Percentiles rank a stretch among this genome's conserved stretches.
Evolutionary conservation across 1,284 basidiomycete species (phyloP).

Genomic region (Anthracocystis setariae): DNA sequence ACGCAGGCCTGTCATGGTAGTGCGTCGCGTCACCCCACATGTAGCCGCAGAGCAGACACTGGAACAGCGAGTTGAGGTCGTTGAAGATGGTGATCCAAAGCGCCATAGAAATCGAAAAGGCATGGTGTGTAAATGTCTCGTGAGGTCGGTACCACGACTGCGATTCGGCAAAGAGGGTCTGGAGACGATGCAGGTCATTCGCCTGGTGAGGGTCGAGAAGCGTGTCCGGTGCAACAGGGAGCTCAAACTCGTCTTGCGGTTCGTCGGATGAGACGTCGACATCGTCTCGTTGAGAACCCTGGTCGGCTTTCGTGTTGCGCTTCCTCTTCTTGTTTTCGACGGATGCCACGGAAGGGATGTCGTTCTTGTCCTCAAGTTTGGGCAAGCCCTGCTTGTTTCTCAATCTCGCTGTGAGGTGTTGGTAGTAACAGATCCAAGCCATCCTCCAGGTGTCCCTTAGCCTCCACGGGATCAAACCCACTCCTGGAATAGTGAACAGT

Average conservation of each 20-base stretch:
- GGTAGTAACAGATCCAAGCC: conserved; percentile 76
- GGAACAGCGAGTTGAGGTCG: conserved; percentile 84
- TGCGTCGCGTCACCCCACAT: conserved; percentile 68
- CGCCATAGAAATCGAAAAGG: conserved; percentile 74
- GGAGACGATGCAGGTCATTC: conserved; percentile 21
- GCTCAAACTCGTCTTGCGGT: neutral
- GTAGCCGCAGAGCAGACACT: conserved; percentile 67
- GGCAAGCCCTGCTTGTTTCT: conserved; percentile 39
- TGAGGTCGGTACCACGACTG: conserved; percentile 81
- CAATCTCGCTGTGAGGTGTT: conserved; percentile 35
- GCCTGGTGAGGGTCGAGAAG: conserved; percentile 38
- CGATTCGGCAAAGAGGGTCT: conserved; percentile 36
- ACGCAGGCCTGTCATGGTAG: conserved; percentile 68
- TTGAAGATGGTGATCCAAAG: conserved; percentile 71
- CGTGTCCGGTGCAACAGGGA: conserved; percentile 10
- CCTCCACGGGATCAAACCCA: conserved; percentile 76
- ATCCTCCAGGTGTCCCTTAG: conserved; percentile 80
- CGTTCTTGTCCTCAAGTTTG: conserved; percentile 34
- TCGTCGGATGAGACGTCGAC: conserved; percentile 6
- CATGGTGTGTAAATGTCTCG: conserved; percentile 82
- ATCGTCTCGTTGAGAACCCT: conserved; percentile 22
- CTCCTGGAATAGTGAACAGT: conserved; percentile 79
- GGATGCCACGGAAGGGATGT: conserved; percentile 69
- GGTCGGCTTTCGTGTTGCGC: neutral
- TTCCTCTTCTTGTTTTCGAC: conserved; percentile 65